Base-by-base conservation (phyloP, 148 eudicot genomes). In the Rhododendron kiyosumense region DNA sequence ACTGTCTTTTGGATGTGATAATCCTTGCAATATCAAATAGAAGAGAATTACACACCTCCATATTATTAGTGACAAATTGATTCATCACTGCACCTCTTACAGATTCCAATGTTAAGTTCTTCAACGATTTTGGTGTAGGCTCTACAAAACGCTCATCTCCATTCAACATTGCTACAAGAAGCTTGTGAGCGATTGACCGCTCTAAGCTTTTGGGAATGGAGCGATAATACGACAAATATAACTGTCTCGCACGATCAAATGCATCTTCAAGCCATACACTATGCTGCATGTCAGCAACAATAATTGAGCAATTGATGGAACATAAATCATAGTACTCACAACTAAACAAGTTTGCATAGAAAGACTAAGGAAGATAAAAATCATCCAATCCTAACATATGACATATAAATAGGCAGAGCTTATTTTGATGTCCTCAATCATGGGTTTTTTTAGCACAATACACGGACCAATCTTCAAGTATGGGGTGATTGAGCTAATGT, bases 231-330 rank as follows among this genome's bases (percentile, higher is more conserved):
- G 99, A 95, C 91, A 97, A 85, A 90, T 97, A 97, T 86, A 97
- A 85, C 83, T 97, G 98, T 81, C 92, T 95, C 84, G 99, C 98
- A 90, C 99, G 92, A 88, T 97, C 99, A 87, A 95, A 94, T 43
- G 99, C 99, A 94, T 97, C 99, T 30, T 97, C 98, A 88, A 97
- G 88, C 99, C 99, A 97, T 54, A 97, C 99, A 83, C 99, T 95
- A 92, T 94, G 98, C 99, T 97, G 99, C 92, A 93, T 41, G 69
- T 86, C 86, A 86, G 67, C 52, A 86, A 87, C 78, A 84, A 73
- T 32, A 59, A 74, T 69, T 65, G 45, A 84, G 15, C 22, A 77
- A 52, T 22, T 59, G 5, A 52, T 73, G 30, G 32, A 82, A 65
- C 63, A 84, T 49, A 32, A 41, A 49, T 49, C 9, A 17, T 32